Base-by-base conservation (phyloP, 2,329 filamentous ascomycete species). In the Onygena corvina region DNA sequence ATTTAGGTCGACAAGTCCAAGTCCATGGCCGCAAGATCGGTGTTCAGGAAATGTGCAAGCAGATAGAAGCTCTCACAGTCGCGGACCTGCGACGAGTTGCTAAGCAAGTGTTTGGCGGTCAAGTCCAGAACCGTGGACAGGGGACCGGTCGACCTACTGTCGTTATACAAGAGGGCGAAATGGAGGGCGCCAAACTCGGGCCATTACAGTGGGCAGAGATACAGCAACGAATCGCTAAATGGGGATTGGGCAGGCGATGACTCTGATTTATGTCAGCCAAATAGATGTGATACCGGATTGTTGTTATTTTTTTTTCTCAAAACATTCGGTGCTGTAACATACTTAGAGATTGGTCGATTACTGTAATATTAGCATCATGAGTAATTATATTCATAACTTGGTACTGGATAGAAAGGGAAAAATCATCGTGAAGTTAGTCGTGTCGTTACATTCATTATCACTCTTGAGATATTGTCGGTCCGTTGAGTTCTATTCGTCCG, bases 1-100 rank as follows among this genome's bases (percentile, higher is more conserved):
- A 98, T 64, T 76, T 98, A 0, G 92, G 92, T 18, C 74, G 92
- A 54, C 90, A 95, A 65, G 87, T 98, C 8, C 92, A 96, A 71
- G 86, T 95, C n/a, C 89, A 96, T 63, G 92, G 90, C 18, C 79
- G 80, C 57, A 94, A 95, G 71, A 79, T 96, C 4, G 84, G 90
- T 1, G 89, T 95, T 5, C 79, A 80, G 56, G 89, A 96, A 63
- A 96, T 98, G 90, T 94, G 90, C 62, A 72, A 72, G 46, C 80
- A 81, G 62, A 98, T 98, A 57, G 86, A 94, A 61, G 74, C 72
- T 4, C 72, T 98, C 50, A 93, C 84, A 0, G 79, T 94, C 0
- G 60, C 77, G 7, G 92, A 98, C 64, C 70, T 98, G 55, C 75
- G 86, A 27, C 75, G 87, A 45, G 90, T 96, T 2, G 92, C 92